A percentile compares a stretch with the other conserved stretches of the same genome.
Evolutionary conservation across 192 early-diverging fungal species (phyloP).

Genomic region (Mortierella antarctica): DNA sequence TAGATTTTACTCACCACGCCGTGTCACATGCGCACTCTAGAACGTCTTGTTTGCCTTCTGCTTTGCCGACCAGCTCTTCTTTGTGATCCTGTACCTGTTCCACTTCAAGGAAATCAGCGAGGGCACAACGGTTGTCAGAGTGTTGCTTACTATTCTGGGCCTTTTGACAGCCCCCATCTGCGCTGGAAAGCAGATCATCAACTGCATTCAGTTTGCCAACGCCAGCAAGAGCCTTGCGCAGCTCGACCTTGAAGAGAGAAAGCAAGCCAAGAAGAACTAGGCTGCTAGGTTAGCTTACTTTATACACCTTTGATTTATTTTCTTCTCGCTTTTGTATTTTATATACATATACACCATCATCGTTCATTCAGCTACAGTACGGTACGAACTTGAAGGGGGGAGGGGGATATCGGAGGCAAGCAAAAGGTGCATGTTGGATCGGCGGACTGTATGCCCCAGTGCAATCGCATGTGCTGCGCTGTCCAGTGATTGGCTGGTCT

Average conservation of each 20-base stretch:
- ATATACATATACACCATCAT: too few relatives aligned
- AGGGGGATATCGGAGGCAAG: too few relatives aligned
- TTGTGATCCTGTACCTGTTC: conserved; percentile 88
- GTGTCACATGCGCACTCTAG: conserved; percentile 25
- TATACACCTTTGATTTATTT: too few relatives aligned
- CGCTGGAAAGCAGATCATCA: conserved; percentile 91
- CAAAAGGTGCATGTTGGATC: too few relatives aligned
- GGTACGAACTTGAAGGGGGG: too few relatives aligned
- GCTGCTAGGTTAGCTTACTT: too few relatives aligned
- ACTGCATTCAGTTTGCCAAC: conserved; percentile 92
- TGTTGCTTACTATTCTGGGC: conserved; percentile 23
- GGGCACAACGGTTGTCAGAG: conserved; percentile 43
- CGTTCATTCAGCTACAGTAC: too few relatives aligned
- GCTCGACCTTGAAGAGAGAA: conserved; percentile 71
- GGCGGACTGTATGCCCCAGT: too few relatives aligned
- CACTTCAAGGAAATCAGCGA: conserved; percentile 36
- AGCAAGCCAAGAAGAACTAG: conserved; percentile 31
- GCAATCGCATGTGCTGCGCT: too few relatives aligned
- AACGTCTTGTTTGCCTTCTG: conserved; percentile 92
- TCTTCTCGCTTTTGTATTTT: too few relatives aligned
- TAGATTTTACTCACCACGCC: too few relatives aligned
- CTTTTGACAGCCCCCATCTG: conserved; percentile 69
- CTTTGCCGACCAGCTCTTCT: conserved; percentile 92
- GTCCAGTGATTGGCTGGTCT: too few relatives aligned
- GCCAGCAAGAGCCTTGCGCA: conserved; percentile 82